Base-by-base conservation (phyloP, 1,284 basidiomycete species). In the Melampsora larici-populina region DNA sequence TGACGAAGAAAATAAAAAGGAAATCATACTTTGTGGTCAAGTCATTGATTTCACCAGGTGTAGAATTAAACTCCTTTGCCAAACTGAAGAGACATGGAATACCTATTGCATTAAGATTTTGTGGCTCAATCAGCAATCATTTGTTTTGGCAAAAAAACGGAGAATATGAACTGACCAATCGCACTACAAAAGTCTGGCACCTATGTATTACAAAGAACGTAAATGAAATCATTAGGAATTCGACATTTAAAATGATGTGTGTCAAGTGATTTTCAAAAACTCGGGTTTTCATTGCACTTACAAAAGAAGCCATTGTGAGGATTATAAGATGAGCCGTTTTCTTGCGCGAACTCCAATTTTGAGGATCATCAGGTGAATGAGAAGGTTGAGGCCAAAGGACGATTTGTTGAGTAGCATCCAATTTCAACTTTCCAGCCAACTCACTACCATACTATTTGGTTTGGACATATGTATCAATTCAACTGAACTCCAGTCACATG, bases 31-130 rank as follows among this genome's bases (percentile, higher is more conserved):
- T 82, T 9, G 79, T 79, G 0, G 82, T 81, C 72, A 90, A 80
- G 81, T 89, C 87, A 80, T 90, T 90, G 82, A 90, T 89, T 1
- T 85, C 85, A 11, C 85, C 86, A 0, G 88, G 84, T 0, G 86
- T 89, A 0, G 90, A 90, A 72, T 88, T 72, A 81, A 86, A 90
- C 79, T 89, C 86, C 26, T 82, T 79, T 0, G 89, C 89, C 17
- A 91, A 84, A 3, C 86, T 85, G 80, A 90, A 90, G 36, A 90
- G 86, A 15, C 76, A 73, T 17, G 82, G 82, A 46, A 83, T 82
- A n/a, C 78, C 51, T 48, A 48, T 49, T 67, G 48, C 58, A 36
- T 36, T 46, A 26, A 75, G 67, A 49, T 49, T 49, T n/a, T n/a
- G n/a, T n/a, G n/a, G n/a, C n/a, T n/a, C n/a, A n/a, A 43, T 43